phyloP scores from a whole-genome alignment of 768 basidiomycete genomes.

The Cystobasidium ongulense region DNA sequence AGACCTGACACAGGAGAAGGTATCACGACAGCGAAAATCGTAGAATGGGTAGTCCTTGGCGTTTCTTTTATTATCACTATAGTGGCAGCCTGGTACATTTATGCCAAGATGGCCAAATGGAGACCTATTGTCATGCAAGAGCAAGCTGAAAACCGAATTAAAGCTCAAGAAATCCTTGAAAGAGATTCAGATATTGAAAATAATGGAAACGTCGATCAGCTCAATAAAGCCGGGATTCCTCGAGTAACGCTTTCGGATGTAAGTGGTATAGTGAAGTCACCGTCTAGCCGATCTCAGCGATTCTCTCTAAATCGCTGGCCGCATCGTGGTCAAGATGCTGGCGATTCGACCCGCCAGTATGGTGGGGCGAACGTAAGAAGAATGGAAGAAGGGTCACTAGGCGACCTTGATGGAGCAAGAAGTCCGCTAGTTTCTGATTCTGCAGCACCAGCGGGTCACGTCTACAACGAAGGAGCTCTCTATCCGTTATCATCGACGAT shows the following conservation, averaged over 20 bases:
- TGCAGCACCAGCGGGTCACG: neutral
- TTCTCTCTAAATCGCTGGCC: neutral
- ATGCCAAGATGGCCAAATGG: slow-evolving; percentile 55
- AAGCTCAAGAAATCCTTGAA: neutral
- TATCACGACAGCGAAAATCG: slow-evolving; percentile 50
- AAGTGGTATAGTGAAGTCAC: neutral
- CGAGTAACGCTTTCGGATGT: neutral
- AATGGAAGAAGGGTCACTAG: neutral
- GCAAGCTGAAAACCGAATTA: neutral
- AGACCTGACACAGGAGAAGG: neutral
- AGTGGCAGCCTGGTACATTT: slow-evolving; percentile 75
- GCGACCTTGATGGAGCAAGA: neutral
- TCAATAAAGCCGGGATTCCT: neutral
- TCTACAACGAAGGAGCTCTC: neutral
- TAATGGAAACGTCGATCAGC: neutral
- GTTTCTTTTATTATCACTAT: slow-evolving; percentile 65
- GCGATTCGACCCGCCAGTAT: neutral
- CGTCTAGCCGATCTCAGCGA: neutral
- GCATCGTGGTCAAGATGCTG: neutral
- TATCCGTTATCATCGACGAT: neutral
- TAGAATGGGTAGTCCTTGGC: slow-evolving; percentile 62
- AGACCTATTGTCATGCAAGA: slow-evolving; percentile 42
- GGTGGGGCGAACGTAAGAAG: neutral
- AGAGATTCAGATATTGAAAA: neutral
- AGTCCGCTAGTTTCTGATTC: neutral